Percentiles rank a stretch among this genome's conserved stretches.
phyloP scores from a whole-genome alignment of 2,329 filamentous ascomycete species.

The Ascosphaera apis region DNA sequence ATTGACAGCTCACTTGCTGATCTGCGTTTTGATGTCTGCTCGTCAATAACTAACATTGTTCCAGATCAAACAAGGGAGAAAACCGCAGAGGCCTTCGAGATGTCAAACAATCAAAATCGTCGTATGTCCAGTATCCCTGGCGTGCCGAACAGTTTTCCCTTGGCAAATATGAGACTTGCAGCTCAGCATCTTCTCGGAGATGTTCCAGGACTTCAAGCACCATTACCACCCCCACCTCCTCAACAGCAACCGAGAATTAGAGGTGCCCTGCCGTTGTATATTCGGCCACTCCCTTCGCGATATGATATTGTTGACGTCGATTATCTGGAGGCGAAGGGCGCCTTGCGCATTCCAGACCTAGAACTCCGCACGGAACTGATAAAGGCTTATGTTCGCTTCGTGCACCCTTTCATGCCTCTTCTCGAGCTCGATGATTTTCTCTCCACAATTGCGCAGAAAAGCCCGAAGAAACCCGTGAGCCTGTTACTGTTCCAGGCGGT shows the following conservation, averaged over 20 bases:
- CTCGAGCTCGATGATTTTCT: conserved; percentile 43
- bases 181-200: conserved; percentile 17
- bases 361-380: conserved; percentile 59
- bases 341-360: conserved; percentile 48
- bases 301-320: conserved; percentile 62
- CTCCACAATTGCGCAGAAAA: conserved; percentile 34
- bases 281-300: conserved; percentile 55
- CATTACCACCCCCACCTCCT: conserved; percentile 21
- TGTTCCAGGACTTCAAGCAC: conserved; percentile 3
- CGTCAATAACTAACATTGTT: neutral
- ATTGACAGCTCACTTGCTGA: neutral
- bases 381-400: conserved; percentile 64
- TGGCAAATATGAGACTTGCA: conserved; percentile 15
- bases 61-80: conserved; percentile 27
- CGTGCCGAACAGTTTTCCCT: conserved; percentile 16
- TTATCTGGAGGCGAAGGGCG: conserved; percentile 67
- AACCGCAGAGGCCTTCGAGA: conserved; percentile 13
- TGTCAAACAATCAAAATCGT: conserved; percentile 19
- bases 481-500: conserved; percentile 78
- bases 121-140: conserved; percentile 20
- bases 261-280: conserved; percentile 38
- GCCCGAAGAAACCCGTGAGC: conserved; percentile 52
- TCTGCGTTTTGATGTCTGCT: conserved; percentile 3
- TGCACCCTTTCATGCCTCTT: conserved; percentile 84
- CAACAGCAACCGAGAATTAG: conserved; percentile 17